Base-by-base conservation (phyloP, 768 basidiomycete species). In the Harrya chromipes region DNA sequence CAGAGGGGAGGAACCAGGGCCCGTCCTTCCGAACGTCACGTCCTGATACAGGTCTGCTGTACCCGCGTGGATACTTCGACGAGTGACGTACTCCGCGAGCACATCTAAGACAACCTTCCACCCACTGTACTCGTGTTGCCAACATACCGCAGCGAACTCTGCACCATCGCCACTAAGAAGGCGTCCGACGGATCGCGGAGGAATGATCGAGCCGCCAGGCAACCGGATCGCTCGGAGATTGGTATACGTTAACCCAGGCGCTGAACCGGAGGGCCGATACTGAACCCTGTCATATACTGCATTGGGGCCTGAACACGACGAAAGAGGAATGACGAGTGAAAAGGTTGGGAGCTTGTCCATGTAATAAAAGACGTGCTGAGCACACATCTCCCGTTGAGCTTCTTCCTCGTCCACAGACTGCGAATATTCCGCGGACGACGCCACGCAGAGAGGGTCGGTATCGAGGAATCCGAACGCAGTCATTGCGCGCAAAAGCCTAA, bases 21-120 rank as follows among this genome's bases (percentile, higher is more conserved):
- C 72, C 20, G 75, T 73, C 49, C 71, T 71, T 9, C 73, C 77
- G 51, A 83, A 84, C 6, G 81, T 79, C 43, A 68, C 72, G 37
- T 81, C 79, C 41, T 76, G 74, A 57, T 80, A 80, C 12, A 70
- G 64, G 65, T 17, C 74, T 66, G 20, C 70, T 7, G 64, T 63
- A 2, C 66, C 58, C n/a, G 72, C 51, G 40, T 77, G 70, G 59
- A 74, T 65, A 10, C 80, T 75, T 49, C 76, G 70, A 26, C 79
- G 78, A 50, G 81, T 83, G 47, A 86, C 82, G 61, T 86, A 90
- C 61, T 87, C 85, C 4, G 81, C 80, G 45, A 95, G 72, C 9
- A 94, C 71, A 57, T 93, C 92, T n/a, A 92, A 65, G 6, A 95
- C 68, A 13, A 95, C 65, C 55, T 81, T 86, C 94, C 94, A 97